Evolutionary conservation across 2,329 filamentous ascomycete genomes (phyloP).

Genomic region (Penicillium sp.): DNA sequence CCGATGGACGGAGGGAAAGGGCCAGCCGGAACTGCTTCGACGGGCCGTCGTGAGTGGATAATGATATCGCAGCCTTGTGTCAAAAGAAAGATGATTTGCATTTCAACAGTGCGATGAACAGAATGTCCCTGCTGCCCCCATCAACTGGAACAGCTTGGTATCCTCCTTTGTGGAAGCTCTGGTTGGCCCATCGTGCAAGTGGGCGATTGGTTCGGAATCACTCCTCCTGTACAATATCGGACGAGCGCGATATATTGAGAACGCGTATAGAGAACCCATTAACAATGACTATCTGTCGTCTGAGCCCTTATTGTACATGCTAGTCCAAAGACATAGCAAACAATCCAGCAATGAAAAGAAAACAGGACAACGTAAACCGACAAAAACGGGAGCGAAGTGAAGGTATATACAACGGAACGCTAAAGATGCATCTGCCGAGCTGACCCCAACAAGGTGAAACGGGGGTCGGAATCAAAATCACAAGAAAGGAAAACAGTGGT

Average conservation of each 20-base stretch:
- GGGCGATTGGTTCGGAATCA: no score
- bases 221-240: no score
- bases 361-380: background rate
- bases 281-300: constrained; percentile 5
- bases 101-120: no score
- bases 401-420: constrained; percentile 13
- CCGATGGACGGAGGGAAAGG: constrained; percentile 6
- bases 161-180: no score
- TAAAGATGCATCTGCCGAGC: constrained; percentile 6
- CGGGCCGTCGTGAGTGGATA: background rate
- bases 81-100: no score
- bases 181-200: no score
- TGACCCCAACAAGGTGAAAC: background rate
- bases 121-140: no score
- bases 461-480: no score
- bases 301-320: constrained; percentile 15
- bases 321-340: constrained; percentile 6
- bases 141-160: no score
- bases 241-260: no score
- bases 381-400: constrained; percentile 2
- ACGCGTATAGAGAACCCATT: constrained; percentile 2
- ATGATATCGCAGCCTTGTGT: no score
- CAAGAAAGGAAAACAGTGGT: constrained; percentile 2
- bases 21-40: background rate
- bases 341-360: constrained; percentile 1